These are phyloP conservation scores for Volvariella volvacea DNA, from an alignment of 1,284 basidiomycete genomes.

Conservation along the genomic window DNA sequence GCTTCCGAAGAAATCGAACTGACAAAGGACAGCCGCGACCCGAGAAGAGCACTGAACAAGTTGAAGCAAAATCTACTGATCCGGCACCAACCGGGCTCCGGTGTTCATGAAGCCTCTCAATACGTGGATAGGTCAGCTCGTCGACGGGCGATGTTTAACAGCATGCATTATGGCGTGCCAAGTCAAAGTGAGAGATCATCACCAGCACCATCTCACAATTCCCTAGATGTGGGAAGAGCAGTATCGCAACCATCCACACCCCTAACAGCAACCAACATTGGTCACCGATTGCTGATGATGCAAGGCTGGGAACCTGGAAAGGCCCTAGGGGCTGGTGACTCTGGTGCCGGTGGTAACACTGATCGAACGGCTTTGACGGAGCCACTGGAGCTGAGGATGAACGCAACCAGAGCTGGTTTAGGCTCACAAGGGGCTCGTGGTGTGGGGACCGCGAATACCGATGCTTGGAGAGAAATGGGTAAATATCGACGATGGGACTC, in stretches of 20 bases:
- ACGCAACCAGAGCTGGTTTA: conserved; percentile 43
- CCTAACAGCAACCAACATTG: conserved; percentile 53
- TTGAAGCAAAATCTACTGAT: conserved; percentile 56
- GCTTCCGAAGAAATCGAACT: conserved; percentile 10
- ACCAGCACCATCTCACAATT: conserved; percentile 22
- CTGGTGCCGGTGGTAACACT: conserved; percentile 18
- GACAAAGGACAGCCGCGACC: conserved; percentile 29
- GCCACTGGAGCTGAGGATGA: conserved; percentile 44
- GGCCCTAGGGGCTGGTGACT: conserved; percentile 36
- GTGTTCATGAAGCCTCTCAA: conserved; percentile 10
- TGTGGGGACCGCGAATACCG: no score
- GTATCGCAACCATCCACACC: conserved; percentile 35
- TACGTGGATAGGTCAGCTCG: conserved; percentile 68
- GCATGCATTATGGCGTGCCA: conserved; percentile 22
- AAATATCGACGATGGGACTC: conserved; percentile 19
- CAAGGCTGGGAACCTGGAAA: conserved; percentile 72
- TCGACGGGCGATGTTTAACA: conserved; percentile 49
- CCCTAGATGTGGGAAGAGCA: conserved; percentile 32
- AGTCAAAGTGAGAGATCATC: no score
- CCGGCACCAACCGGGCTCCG: conserved; percentile 27
- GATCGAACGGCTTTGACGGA: conserved; percentile 39
- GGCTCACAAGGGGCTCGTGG: conserved; percentile 22
- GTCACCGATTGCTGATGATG: conserved; percentile 57
- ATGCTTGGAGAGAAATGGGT: conserved; percentile 18
- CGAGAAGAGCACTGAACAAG: conserved; percentile 53